phyloP scores from a whole-genome alignment of 306 rosid genomes.

The Vigna angularis region DNA sequence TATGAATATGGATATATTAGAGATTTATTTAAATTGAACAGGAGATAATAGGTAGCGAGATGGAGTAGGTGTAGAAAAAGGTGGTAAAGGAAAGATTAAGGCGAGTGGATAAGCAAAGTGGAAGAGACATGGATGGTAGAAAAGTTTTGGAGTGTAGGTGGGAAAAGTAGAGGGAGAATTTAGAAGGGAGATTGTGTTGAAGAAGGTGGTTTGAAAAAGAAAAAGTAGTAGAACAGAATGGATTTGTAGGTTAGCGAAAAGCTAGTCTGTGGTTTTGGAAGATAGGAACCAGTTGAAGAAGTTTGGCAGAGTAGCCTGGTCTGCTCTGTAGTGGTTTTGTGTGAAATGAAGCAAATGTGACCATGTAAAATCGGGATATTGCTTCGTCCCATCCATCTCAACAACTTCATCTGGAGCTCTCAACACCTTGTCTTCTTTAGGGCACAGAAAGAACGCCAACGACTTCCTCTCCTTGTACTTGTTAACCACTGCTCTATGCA shows the following conservation, averaged over 20 bases:
- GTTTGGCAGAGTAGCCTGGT: constrained; percentile 65
- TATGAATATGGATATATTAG: no score
- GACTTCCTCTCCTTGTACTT: constrained; percentile 64
- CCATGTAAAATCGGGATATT: constrained; percentile 84
- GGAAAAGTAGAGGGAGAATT: background rate
- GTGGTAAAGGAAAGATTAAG: background rate
- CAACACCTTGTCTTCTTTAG: constrained; percentile 69
- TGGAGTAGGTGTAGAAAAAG: background rate
- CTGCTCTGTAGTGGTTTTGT: constrained; percentile 71
- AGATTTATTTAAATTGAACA: no score
- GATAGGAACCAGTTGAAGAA: constrained; percentile 70
- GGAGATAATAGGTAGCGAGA: no score
- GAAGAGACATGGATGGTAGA: background rate
- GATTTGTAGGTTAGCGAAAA: constrained; percentile 12
- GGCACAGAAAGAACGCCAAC: constrained; percentile 83
- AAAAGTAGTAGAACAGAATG: constrained; percentile 1
- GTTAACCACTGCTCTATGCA: constrained; percentile 82
- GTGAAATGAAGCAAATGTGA: constrained; percentile 67
- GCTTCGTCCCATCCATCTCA: constrained; percentile 48
- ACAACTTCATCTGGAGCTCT: constrained; percentile 67
- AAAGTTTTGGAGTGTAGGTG: background rate
- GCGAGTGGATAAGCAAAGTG: background rate
- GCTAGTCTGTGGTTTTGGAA: constrained; percentile 38
- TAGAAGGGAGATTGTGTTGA: background rate
- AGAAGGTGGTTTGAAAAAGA: background rate